Conservation (phyloP, 352 stramenopile species). For the Phytopythium ostracodes region DNA sequence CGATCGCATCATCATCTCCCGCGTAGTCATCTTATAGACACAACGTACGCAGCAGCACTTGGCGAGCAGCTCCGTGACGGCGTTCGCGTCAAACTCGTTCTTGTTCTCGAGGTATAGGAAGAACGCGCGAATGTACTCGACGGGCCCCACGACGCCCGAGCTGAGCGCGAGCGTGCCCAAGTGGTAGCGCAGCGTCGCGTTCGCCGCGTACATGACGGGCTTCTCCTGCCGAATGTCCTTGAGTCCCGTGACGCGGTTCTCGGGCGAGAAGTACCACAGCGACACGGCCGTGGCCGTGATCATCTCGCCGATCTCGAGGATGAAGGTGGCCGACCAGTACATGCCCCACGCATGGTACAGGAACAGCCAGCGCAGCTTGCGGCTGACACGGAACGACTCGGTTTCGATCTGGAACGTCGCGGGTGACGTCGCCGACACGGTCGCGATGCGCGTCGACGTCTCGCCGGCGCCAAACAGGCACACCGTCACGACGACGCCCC, state of each 20-base stretch:
- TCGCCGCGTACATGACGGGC: conserved; percentile 61
- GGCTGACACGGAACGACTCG: conserved; percentile 63
- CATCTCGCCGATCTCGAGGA: conserved; percentile 71
- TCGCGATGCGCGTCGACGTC: conserved; percentile 57
- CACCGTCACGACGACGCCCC: conserved; percentile 66
- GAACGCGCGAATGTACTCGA: conserved; percentile 66
- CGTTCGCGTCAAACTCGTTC: conserved; percentile 71
- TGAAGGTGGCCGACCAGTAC: conserved; percentile 72
- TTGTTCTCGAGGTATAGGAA: conserved; percentile 83
- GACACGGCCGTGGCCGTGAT: conserved; percentile 68
- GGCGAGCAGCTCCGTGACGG: conserved; percentile 44
- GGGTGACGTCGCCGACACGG: conserved; percentile 37
- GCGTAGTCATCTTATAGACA: too few species aligned
- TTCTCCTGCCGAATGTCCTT: conserved; percentile 54
- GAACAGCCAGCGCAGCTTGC: conserved; percentile 70
- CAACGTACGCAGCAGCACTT: conserved; percentile 71
- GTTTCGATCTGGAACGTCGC: conserved; percentile 53
- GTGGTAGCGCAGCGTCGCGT: conserved; percentile 62
- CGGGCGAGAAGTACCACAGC: conserved; percentile 73
- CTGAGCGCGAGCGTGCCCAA: conserved; percentile 72
- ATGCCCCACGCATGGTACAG: conserved; percentile 74
- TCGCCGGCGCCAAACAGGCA: conserved; percentile 71
- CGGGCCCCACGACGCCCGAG: conserved; percentile 45
- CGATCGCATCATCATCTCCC: conserved; percentile 8
- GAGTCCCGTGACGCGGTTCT: conserved; percentile 50